These are phyloP conservation scores for Teunomyces panamensis DNA, from an alignment of 805 yeast genomes.

Conservation along the genomic window DNA sequence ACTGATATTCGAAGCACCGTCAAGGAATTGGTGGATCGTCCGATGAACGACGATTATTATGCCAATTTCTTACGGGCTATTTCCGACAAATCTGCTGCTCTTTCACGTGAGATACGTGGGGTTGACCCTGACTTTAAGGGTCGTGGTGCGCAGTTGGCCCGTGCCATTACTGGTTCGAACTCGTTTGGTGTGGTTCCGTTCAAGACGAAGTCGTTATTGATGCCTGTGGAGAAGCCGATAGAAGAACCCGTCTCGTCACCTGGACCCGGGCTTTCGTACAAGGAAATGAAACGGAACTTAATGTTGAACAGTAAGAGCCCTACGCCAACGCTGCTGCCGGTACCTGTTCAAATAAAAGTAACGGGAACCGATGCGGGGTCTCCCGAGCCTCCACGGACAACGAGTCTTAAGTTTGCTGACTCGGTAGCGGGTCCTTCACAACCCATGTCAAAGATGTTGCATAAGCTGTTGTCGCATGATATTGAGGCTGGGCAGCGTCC, in stretches of 20 bases:
- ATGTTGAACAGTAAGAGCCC: slow-evolving; percentile 14
- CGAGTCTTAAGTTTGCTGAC: slow-evolving; percentile 30
- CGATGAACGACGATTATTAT: slow-evolving; percentile 26
- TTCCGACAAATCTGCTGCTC: slow-evolving; percentile 32
- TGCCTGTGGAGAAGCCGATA: slow-evolving; percentile 22
- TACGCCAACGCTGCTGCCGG: slow-evolving; percentile 6
- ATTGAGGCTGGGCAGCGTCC: slow-evolving; percentile 22
- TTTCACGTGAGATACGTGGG: slow-evolving; percentile 34
- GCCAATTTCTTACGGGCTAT: slow-evolving; percentile 24
- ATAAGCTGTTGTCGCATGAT: slow-evolving; percentile 40
- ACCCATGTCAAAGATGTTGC: slow-evolving; percentile 10
- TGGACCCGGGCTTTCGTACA: slow-evolving; percentile 20
- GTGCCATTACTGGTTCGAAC: slow-evolving; percentile 41
- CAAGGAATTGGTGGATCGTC: slow-evolving; percentile 12
- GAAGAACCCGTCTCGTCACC: not conserved
- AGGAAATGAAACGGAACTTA: slow-evolving; percentile 31
- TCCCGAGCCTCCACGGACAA: slow-evolving; percentile 21
- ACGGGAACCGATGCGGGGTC: slow-evolving; percentile 7
- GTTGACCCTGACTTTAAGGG: slow-evolving; percentile 41
- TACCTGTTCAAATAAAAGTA: slow-evolving; percentile 3
- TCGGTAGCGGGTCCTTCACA: not conserved
- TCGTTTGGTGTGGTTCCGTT: slow-evolving; percentile 37
- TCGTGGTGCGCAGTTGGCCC: slow-evolving; percentile 40
- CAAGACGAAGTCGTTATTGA: slow-evolving; percentile 41
- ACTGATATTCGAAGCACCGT: slow-evolving; percentile 13